phyloP scores from a whole-genome alignment of 2,329 filamentous ascomycete genomes.

The Colletotrichum tamarilloi region DNA sequence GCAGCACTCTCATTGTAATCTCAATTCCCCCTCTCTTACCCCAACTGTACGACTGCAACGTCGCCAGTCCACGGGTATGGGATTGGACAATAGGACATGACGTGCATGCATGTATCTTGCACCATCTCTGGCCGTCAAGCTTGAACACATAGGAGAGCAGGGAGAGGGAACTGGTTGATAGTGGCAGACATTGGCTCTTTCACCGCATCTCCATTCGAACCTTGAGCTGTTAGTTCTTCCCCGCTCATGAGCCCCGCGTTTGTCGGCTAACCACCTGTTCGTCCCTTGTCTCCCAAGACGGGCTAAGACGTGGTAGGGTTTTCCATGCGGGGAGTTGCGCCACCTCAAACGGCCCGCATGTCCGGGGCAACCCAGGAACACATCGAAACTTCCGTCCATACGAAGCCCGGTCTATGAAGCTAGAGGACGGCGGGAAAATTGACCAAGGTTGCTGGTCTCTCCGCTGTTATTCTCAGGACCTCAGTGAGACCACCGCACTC shows the following conservation, averaged over 20 bases:
- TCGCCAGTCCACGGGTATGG: background rate
- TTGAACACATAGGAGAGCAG: background rate
- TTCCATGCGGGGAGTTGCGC: constrained; percentile 5
- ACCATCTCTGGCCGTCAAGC: background rate
- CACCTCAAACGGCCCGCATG: constrained; percentile 20
- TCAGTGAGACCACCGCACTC: accelerated
- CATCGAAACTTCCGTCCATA: constrained; percentile 19
- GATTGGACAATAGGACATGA: background rate
- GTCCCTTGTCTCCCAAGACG: constrained; percentile 9
- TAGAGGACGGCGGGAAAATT: background rate
- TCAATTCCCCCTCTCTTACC: constrained; percentile 13
- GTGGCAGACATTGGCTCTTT: background rate
- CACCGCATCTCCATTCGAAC: background rate
- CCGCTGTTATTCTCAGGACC: background rate
- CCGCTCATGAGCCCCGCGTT: constrained; percentile 24
- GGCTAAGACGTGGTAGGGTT: background rate
- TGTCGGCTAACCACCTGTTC: constrained; percentile 21
- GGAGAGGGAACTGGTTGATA: background rate
- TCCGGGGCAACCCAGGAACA: constrained; percentile 2
- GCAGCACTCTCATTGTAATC: background rate
- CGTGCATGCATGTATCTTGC: constrained; percentile 9
- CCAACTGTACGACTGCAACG: background rate
- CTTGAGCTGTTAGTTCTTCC: background rate
- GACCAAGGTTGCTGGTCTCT: background rate
- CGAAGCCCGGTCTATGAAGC: background rate